Percentiles rank a stretch among this genome's conserved stretches.
These are phyloP conservation scores for Fistulina hepatica DNA, from an alignment of 1,284 basidiomycete species.

Conservation along the genomic window DNA sequence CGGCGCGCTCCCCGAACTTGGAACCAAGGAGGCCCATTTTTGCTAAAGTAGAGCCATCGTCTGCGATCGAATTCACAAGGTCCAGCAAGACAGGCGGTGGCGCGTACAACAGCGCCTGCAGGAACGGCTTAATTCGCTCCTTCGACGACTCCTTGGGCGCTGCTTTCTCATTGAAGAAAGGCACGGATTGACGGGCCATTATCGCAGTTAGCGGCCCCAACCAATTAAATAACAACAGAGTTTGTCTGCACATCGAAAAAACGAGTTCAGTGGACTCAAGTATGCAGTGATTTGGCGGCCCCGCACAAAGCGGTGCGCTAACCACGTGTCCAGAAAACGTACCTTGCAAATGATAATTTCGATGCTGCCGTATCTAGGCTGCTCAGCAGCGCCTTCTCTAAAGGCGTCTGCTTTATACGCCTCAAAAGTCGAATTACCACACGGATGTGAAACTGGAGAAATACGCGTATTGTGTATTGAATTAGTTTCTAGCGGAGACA, in stretches of 20 bases:
- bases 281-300: slow-evolving; percentile 3
- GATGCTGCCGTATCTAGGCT: slow-evolving; percentile 48
- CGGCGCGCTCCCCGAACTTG: slow-evolving; percentile 53
- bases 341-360: slow-evolving; percentile 65
- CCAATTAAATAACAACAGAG: slow-evolving; percentile 75
- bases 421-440: slow-evolving; percentile 37
- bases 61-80: slow-evolving; percentile 58
- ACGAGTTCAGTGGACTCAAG: slow-evolving; percentile 2
- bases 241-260: slow-evolving; percentile 40
- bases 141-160: slow-evolving; percentile 26
- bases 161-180: slow-evolving; percentile 27
- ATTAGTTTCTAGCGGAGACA: slow-evolving; percentile 54
- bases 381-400: slow-evolving; percentile 44
- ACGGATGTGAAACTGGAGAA: slow-evolving; percentile 55
- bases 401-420: slow-evolving; percentile 32
- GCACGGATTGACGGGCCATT: slow-evolving; percentile 50
- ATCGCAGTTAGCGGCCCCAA: slow-evolving; percentile 58
- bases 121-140: slow-evolving; percentile 34
- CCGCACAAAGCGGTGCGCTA: too few species aligned
- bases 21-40: slow-evolving; percentile 55
- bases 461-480: slow-evolving; percentile 68
- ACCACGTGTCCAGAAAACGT: slow-evolving; percentile 15
- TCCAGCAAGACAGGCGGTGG: slow-evolving; percentile 77
- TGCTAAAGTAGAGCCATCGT: slow-evolving; percentile 68
- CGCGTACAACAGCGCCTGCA: slow-evolving; percentile 63